These are phyloP conservation scores for Apium graveolens DNA, from an alignment of 129 eudicot species.

Conservation along the genomic window DNA sequence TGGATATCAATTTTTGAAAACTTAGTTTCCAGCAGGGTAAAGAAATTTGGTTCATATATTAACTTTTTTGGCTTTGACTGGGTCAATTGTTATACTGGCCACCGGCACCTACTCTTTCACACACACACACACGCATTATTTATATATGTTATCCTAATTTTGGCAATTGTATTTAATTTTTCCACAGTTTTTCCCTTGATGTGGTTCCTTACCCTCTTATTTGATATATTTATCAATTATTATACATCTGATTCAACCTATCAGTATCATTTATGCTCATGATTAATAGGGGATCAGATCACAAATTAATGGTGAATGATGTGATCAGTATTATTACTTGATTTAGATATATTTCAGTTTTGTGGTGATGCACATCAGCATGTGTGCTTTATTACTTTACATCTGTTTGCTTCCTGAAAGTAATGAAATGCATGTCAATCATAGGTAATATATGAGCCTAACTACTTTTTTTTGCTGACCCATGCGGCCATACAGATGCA, in stretches of 20 bases:
- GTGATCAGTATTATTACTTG: neutral
- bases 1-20: neutral
- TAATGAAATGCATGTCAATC: conserved; percentile 1
- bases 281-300: neutral
- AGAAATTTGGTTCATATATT: neutral
- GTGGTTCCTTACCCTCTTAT: neutral
- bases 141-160: neutral
- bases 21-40: neutral
- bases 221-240: neutral
- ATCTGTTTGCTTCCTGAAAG: neutral
- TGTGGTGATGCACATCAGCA: too few relatives aligned
- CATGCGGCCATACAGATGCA: neutral
- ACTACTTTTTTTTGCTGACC: neutral
- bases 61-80: neutral
- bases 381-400: neutral
- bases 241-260: neutral
- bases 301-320: neutral
- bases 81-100: neutral
- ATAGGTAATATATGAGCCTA: neutral
- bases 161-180: neutral
- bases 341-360: conserved; percentile 5
- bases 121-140: too few relatives aligned
- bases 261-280: neutral
- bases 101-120: neutral
- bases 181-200: neutral